Evolutionary conservation across 2,329 filamentous ascomycete species (phyloP).

Genomic region (Hymenoscyphus linearis): DNA sequence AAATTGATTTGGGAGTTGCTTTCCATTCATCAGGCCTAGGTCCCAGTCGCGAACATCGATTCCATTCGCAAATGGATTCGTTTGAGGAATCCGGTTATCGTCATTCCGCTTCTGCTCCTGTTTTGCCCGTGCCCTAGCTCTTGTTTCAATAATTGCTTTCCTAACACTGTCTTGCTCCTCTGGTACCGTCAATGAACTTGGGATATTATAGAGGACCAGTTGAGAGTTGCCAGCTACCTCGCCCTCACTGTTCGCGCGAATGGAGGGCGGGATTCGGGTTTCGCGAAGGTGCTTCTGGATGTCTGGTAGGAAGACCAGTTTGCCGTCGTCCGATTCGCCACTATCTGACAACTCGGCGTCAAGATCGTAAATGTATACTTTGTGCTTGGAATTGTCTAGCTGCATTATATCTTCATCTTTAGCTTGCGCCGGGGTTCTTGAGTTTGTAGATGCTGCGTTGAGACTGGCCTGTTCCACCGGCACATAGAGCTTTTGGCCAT

Average conservation of each 20-base stretch:
- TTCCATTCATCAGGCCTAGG: constrained; percentile 2
- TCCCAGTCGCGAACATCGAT: constrained; percentile 18
- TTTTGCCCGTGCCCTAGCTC: constrained; percentile 60
- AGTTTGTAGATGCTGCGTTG: constrained; percentile 16
- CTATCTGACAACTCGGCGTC: constrained; percentile 77
- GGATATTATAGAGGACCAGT: constrained; percentile 80
- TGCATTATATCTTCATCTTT: constrained; percentile 63
- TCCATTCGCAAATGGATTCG: constrained; percentile 12
- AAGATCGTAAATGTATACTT: constrained; percentile 85
- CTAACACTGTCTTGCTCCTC: constrained; percentile 72
- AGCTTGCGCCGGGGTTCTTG: constrained; percentile 14
- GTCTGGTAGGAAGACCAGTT: constrained; percentile 75
- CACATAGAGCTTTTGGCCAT: constrained; percentile 60
- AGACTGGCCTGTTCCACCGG: constrained; percentile 49
- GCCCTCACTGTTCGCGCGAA: constrained; percentile 55
- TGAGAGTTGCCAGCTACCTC: constrained; percentile 55
- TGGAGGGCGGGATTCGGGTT: constrained; percentile 56
- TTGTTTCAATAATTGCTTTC: constrained; percentile 76
- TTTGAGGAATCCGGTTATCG: constrained; percentile 15
- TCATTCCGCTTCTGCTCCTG: constrained; percentile 41
- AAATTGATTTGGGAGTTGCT: neutral
- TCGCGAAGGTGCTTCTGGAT: constrained; percentile 74
- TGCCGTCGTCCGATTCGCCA: constrained; percentile 52
- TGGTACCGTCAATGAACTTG: constrained; percentile 69
- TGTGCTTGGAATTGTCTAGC: constrained; percentile 77